phyloP scores from a whole-genome alignment of 176 grass and related monocot genomes.

The Rhynchospora pubera region DNA sequence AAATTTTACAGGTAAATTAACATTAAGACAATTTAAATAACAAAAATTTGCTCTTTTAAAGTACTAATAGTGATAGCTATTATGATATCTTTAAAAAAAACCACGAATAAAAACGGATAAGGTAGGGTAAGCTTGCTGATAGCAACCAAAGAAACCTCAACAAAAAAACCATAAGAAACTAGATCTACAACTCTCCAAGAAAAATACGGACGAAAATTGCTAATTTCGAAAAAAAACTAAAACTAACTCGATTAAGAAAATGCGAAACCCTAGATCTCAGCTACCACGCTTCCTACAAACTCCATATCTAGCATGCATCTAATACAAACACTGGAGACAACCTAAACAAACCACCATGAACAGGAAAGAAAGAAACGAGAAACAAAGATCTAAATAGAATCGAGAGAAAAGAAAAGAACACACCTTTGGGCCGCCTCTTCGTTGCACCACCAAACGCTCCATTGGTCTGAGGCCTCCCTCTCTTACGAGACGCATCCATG shows the following conservation, averaged over 20 bases:
- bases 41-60: not conserved
- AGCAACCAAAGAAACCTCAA: not conserved
- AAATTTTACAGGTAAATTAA: not conserved
- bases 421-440: constrained; percentile 1
- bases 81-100: not conserved
- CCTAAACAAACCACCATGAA: not conserved
- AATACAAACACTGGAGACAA: not conserved
- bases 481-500: constrained; percentile 13
- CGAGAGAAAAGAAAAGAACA: not conserved
- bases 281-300: not conserved
- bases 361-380: not conserved
- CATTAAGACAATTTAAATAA: not conserved
- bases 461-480: constrained; percentile 1
- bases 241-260: not conserved
- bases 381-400: not conserved
- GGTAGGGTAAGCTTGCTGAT: not conserved
- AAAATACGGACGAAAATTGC: not conserved
- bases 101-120: not conserved
- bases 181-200: not conserved
- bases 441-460: not conserved
- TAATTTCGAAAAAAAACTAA: not conserved
- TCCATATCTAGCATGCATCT: not conserved
- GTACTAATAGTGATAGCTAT: not conserved
- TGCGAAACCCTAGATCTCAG: not conserved
- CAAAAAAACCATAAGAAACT: not conserved